phyloP scores from a whole-genome alignment of 129 eudicot genomes.

The Centrapalus pauciflorus region DNA sequence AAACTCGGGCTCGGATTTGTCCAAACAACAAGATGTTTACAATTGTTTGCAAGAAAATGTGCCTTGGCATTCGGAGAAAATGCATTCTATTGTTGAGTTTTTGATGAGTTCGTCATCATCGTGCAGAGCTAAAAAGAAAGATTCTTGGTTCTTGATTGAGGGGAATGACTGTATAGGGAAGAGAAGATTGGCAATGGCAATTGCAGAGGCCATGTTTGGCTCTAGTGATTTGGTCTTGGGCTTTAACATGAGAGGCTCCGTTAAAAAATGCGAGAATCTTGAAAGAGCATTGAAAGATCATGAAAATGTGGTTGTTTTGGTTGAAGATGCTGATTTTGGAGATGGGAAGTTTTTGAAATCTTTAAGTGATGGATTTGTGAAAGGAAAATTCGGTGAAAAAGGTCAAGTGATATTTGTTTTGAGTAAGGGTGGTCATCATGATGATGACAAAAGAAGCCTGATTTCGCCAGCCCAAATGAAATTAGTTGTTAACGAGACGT shows the following conservation, averaged over 20 bases:
- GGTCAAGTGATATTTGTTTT: conserved; percentile 43
- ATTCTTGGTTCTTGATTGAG: conserved; percentile 49
- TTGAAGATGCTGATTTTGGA: conserved; percentile 63
- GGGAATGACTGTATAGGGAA: conserved; percentile 74
- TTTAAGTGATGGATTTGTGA: conserved; percentile 41
- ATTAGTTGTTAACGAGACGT: conserved; percentile 36
- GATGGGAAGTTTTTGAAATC: conserved; percentile 45
- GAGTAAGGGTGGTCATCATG: conserved; percentile 35
- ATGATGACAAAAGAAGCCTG: conserved; percentile 14
- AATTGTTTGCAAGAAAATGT: conserved; percentile 56
- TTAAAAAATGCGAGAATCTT: conserved; percentile 24
- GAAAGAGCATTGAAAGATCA: conserved; percentile 48
- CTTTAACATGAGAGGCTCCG: conserved; percentile 39
- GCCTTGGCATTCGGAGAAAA: conserved; percentile 67
- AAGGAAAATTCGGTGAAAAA: conserved; percentile 27
- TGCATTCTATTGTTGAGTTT: conserved; percentile 41
- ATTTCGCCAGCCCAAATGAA: conserved; percentile 42
- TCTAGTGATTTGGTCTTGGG: conserved; percentile 43
- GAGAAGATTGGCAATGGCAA: conserved; percentile 52
- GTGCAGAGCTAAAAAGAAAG: conserved; percentile 19
- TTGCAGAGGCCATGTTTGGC: conserved; percentile 53
- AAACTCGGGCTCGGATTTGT: conserved; percentile 28
- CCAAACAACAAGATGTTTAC: conserved; percentile 19
- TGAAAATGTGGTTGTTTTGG: conserved; percentile 51
- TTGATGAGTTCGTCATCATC: conserved; percentile 22